Evolutionary conservation across 805 yeast species (phyloP).

Genomic region (Blastobotrys americana): DNA sequence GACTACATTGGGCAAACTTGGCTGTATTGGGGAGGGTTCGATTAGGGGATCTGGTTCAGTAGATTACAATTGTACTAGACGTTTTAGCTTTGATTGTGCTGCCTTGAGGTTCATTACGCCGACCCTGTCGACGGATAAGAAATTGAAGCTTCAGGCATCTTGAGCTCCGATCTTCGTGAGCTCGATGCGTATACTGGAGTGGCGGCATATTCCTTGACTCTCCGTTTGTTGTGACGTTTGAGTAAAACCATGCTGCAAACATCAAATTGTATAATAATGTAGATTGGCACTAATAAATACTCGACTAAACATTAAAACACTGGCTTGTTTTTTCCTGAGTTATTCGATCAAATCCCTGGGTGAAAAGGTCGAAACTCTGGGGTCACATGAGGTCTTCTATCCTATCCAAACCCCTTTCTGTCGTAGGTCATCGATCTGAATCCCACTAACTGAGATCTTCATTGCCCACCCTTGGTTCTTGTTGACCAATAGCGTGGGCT

Average conservation of each 20-base stretch:
- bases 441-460: too few relatives aligned
- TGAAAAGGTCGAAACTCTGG: too few relatives aligned
- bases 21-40: constrained; percentile 11
- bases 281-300: too few relatives aligned
- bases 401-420: too few relatives aligned
- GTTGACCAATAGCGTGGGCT: too few relatives aligned
- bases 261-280: constrained; percentile 32
- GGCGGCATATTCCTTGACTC: constrained; percentile 99
- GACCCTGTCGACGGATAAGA: constrained; percentile 97
- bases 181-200: constrained; percentile 64
- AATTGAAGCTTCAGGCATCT: constrained; percentile 47
- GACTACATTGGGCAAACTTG: constrained; percentile 17
- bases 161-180: constrained; percentile 36
- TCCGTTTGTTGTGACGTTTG: constrained; percentile 94
- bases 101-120: constrained; percentile 32
- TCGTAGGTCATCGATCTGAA: too few relatives aligned
- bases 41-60: constrained; percentile 12
- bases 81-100: constrained; percentile 20
- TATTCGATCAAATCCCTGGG: too few relatives aligned
- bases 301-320: too few relatives aligned
- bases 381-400: too few relatives aligned
- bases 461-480: too few relatives aligned
- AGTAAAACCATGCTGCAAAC: constrained; percentile 99
- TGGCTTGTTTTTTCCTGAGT: too few relatives aligned
- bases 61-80: too few relatives aligned